Conservation (phyloP, 805 yeast species). For the Saccharomycopsis sp. region DNA sequence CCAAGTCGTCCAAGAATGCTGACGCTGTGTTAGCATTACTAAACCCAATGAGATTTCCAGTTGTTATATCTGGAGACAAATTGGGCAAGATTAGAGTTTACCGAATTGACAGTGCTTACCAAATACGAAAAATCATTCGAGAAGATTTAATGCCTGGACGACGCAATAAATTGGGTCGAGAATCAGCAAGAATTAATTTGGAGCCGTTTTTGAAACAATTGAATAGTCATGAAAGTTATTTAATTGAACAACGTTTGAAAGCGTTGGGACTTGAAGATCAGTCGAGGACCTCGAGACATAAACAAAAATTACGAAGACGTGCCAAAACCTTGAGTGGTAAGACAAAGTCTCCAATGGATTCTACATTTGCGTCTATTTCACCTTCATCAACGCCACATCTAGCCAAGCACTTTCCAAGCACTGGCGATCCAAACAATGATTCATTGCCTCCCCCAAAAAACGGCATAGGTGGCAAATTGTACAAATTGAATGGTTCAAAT, state of each 20-base stretch:
- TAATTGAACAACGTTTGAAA: background rate
- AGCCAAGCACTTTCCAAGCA: no score
- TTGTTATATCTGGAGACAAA: constrained; percentile 73
- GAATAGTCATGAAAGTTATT: constrained; percentile 1
- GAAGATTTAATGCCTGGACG: constrained; percentile 17
- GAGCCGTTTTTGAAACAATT: constrained; percentile 9
- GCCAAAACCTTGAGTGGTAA: background rate
- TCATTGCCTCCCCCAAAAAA: no score
- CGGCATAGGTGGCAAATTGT: no score
- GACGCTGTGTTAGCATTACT: constrained; percentile 7
- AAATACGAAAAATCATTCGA: constrained; percentile 33
- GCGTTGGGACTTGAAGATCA: constrained; percentile 1
- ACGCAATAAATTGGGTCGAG: background rate
- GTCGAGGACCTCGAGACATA: background rate
- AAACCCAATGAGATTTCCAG: constrained; percentile 25
- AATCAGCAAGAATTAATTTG: background rate
- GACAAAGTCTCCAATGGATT: background rate
- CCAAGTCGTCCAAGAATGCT: background rate
- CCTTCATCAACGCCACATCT: no score
- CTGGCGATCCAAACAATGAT: no score
- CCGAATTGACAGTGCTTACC: constrained; percentile 67
- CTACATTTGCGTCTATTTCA: no score
- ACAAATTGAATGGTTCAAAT: background rate
- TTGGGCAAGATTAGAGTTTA: constrained; percentile 68
- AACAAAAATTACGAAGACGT: background rate